Base-by-base conservation (phyloP, 2,329 filamentous ascomycete genomes). In the Leptographium lundbergii region DNA sequence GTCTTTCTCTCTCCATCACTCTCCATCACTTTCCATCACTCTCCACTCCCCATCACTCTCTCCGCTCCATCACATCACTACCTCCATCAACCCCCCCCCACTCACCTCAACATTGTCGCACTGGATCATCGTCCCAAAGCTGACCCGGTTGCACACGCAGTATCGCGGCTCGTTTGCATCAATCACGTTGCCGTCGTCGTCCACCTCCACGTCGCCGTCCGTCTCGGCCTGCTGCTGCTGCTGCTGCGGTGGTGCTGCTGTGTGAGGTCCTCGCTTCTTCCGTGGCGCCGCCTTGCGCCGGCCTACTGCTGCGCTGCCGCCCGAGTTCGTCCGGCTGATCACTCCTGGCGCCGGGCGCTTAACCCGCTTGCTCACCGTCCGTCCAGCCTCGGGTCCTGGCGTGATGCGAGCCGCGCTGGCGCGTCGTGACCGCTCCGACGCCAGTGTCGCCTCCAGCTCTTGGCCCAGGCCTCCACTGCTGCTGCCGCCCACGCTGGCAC, bases 41-140 rank as follows among this genome's bases (percentile, higher is more conserved):
- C 22, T 6, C 6, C 29, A 9, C n/a, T n/a, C n/a, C n/a, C n/a
- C n/a, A n/a, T n/a, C n/a, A n/a, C n/a, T n/a, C n/a, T n/a, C n/a
- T n/a, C n/a, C n/a, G n/a, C n/a, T n/a, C n/a, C n/a, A n/a, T n/a
- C n/a, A n/a, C n/a, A n/a, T n/a, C n/a, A n/a, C n/a, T n/a, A n/a
- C n/a, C n/a, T n/a, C n/a, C n/a, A n/a, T n/a, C n/a, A n/a, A n/a
- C n/a, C 24, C 24, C 11, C 17, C 36, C 5, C 2, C n/a, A 74
- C 83, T 81, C 74, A 88, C 86, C 71, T 89, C 85, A 52, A 81
- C 76, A 66, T 90, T 90, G 67, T 92, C 88, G 71, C 89, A 94
- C 61, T 83, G 81, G 68, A 94, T 89, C 89, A 94, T 94, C 24
- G 80, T 84, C 57, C 89, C 89, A 68, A 86, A 91, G 69, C 87